Conservation (phyloP, 257 asterid genomes). For the Fraxinus cuspidata region DNA sequence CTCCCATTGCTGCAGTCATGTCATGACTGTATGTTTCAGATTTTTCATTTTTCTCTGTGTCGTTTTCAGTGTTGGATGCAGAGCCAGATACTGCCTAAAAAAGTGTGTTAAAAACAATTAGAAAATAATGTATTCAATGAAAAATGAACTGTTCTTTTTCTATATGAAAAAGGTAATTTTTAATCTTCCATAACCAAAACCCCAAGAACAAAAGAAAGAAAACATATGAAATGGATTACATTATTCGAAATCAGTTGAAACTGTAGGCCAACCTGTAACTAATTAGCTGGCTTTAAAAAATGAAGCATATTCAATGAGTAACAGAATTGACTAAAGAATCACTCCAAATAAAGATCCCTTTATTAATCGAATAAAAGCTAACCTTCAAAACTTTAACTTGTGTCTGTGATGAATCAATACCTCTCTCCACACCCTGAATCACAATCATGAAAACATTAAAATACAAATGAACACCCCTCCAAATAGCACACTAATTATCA, state of each 20-base stretch:
- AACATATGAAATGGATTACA: not conserved
- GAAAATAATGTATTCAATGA: constrained; percentile 10
- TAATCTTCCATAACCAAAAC: not conserved
- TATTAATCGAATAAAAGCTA: constrained; percentile 19
- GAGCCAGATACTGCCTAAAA: constrained; percentile 75
- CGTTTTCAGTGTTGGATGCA: constrained; percentile 57
- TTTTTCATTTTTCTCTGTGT: constrained; percentile 47
- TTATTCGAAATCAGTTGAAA: not conserved
- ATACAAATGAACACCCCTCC: not conserved
- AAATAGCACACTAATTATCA: not conserved
- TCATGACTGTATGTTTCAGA: constrained; percentile 82
- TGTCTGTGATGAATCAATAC: constrained; percentile 28
- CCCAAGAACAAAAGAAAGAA: not conserved
- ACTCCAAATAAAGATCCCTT: not conserved
- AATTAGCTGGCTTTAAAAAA: not conserved
- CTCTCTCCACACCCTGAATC: constrained; percentile 43
- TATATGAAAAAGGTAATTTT: not conserved
- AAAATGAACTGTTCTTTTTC: not conserved
- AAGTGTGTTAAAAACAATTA: constrained; percentile 7
- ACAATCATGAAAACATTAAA: constrained; percentile 6
- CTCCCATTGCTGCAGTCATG: constrained; percentile 99
- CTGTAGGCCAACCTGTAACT: not conserved
- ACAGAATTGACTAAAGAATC: not conserved
- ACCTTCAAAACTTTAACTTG: constrained; percentile 39
- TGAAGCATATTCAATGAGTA: not conserved